phyloP scores from a whole-genome alignment of 2,329 filamentous ascomycete species.

The Metarhizium guizhouense region DNA sequence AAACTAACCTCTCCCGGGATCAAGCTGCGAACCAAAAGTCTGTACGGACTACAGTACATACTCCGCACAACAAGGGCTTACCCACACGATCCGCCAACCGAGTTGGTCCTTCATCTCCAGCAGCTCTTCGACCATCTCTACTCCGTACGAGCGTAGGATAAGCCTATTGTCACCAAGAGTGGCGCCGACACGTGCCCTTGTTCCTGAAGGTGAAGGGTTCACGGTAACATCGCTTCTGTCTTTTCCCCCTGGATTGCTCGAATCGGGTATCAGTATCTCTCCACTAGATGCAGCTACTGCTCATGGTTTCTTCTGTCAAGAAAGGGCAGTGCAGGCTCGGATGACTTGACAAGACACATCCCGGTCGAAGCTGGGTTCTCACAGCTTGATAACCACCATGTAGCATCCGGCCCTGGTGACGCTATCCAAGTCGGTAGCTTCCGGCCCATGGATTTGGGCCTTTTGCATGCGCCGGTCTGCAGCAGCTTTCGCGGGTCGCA shows the following conservation, averaged over 20 bases:
- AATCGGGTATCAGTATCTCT: not conserved
- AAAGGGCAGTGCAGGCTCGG: not conserved
- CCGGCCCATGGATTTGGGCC: not conserved
- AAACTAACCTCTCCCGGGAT: not conserved
- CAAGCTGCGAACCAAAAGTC: not conserved
- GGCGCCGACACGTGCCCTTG: conserved; percentile 3
- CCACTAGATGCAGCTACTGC: not conserved
- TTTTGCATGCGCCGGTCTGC: not conserved
- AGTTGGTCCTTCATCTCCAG: not conserved
- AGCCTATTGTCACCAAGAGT: not conserved
- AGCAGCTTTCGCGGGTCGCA: not conserved
- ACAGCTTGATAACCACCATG: not conserved
- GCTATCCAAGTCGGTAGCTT: conserved; percentile 1
- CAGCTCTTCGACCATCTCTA: not conserved
- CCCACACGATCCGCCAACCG: not conserved
- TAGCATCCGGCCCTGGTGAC: not conserved
- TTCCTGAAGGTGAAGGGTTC: conserved; percentile 4
- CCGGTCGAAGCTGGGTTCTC: not conserved
- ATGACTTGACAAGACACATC: not conserved
- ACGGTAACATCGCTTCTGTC: not conserved
- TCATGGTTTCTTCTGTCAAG: not conserved
- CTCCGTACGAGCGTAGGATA: not conserved
- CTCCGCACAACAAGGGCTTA: not conserved
- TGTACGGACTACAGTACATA: too few relatives aligned
- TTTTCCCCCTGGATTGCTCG: too few relatives aligned